Evolutionary conservation across 2,329 filamentous ascomycete species (phyloP), one percentile per base, ranked within the genome.

Genomic region (Atkinsonella hypoxylon): DNA sequence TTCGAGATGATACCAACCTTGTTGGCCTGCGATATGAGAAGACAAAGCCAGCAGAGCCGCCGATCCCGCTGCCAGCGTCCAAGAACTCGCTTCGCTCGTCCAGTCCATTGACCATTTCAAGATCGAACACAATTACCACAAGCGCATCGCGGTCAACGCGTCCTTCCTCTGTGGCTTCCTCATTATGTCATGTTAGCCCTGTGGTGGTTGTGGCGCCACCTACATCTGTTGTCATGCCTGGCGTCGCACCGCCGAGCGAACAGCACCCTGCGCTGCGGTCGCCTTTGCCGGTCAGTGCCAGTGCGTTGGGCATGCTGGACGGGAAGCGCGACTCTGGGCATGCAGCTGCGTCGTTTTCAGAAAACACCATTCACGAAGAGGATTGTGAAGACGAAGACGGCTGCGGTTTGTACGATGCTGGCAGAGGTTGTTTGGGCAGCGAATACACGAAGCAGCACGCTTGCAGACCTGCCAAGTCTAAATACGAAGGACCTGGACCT

Each of bases 11-110:
- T 57, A 65, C 69, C 41, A 67, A 64, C 56, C 62, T 82, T 57
- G 70, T 82, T 52, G 73, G 73, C 45, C 60, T 83, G 50, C 75
- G 77, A 52, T 83, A 83, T 67, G 80, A 83, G 60, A 74, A 82
- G 63, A 79, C 77, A 36, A 67, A 74, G 47, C 72, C 76, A 57
- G 76, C 76, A 45, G 74, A 77, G 62, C 76, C 76, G 53, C 80
- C 79, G 36, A 77, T 81, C 55, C 73, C 74, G 44, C 64, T 79
- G 52, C 64, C 72, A 46, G 70, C 73, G 54, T 62, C 63, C 54
- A 68, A 65, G 57, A 51, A 55, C 54, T 51, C 62, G 54, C 47
- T 56, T 51, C 46, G 61, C 31, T 44, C 54, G 18, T 47, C 55
- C 13, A 50, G 53, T 47, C 43, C 52, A 26, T 11, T 54, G 47